These are phyloP conservation scores for Termitomyces sp. DNA, from an alignment of 768 basidiomycete genomes.

Conservation along the genomic window DNA sequence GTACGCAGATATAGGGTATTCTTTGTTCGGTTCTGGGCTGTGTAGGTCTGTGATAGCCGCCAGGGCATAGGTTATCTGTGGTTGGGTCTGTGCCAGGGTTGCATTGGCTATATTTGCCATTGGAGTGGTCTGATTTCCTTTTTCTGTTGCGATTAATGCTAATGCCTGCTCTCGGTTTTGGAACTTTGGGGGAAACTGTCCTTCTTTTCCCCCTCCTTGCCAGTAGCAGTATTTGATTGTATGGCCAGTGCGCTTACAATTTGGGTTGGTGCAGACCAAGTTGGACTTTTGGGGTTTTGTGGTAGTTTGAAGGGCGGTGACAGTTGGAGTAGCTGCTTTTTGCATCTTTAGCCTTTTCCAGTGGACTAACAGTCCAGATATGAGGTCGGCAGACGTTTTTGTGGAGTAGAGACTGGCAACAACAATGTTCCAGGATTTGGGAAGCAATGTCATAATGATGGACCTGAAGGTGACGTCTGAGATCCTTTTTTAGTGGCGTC, in stretches of 20 bases:
- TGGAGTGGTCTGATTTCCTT: not conserved
- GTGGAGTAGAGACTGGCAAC: not conserved
- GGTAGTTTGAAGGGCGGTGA: not conserved
- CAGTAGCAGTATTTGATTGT: not conserved
- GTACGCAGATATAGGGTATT: too few species aligned
- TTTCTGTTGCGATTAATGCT: too few species aligned
- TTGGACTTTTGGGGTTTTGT: not conserved
- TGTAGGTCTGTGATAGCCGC: not conserved
- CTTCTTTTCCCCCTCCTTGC: not conserved
- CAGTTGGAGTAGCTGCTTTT: too few species aligned
- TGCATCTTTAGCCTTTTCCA: too few species aligned
- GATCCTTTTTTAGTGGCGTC: too few species aligned
- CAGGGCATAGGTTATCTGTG: not conserved
- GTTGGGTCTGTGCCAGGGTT: not conserved
- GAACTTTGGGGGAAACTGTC: not conserved
- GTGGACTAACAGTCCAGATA: too few species aligned
- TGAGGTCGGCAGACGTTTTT: not conserved
- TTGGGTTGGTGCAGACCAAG: not conserved
- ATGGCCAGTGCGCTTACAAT: not conserved
- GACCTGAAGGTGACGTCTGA: not conserved
- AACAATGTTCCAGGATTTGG: not conserved
- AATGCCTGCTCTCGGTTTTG: too few species aligned
- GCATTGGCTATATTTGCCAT: not conserved
- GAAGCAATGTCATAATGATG: not conserved
- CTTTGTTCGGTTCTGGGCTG: too few species aligned